Conservation (phyloP, 2,329 filamentous ascomycete genomes). For the Penicillium sp. region DNA sequence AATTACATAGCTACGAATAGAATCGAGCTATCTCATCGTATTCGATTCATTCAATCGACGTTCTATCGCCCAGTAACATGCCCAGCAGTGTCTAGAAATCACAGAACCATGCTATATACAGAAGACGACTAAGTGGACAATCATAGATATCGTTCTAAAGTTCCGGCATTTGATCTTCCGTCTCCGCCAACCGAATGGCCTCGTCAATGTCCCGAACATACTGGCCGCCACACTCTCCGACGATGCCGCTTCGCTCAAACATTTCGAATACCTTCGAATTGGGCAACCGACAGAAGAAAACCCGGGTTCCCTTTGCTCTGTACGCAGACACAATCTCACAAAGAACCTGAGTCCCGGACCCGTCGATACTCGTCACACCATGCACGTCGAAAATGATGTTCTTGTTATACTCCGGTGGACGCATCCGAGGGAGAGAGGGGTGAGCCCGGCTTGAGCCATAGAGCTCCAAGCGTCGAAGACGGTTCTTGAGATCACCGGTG, state of each 20-base stretch:
- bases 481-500: constrained; percentile 81
- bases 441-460: constrained; percentile 84
- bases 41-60: not conserved
- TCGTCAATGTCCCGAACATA: constrained; percentile 82
- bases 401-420: constrained; percentile 72
- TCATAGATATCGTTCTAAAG: constrained; percentile 13
- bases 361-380: constrained; percentile 91
- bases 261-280: constrained; percentile 60
- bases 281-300: constrained; percentile 52
- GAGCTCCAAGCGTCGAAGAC: constrained; percentile 75
- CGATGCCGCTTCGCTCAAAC: constrained; percentile 75
- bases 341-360: constrained; percentile 85
- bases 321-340: constrained; percentile 82
- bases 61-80: constrained; percentile 1
- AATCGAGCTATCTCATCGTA: not conserved
- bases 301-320: constrained; percentile 62
- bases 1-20: not conserved
- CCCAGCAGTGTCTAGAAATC: not conserved
- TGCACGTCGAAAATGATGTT: constrained; percentile 97
- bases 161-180: constrained; percentile 52
- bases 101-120: not conserved
- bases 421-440: constrained; percentile 75
- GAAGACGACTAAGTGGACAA: not conserved
- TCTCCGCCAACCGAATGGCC: constrained; percentile 74
- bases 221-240: constrained; percentile 76